Base-by-base conservation (phyloP, 1,284 basidiomycete species). In the Cerrena zonata region DNA sequence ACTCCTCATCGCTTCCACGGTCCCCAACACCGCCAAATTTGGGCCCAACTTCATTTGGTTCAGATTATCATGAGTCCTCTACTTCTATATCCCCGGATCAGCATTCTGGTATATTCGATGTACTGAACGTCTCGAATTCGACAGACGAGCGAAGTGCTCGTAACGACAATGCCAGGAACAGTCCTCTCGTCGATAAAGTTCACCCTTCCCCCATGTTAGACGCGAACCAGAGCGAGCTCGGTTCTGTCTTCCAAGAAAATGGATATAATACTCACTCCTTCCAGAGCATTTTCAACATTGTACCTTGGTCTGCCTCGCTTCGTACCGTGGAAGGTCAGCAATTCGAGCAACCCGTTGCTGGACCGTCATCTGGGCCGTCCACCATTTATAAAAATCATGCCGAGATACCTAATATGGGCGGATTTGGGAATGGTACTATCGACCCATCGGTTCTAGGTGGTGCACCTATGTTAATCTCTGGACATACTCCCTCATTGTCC, bases 381-480 rank as follows among this genome's bases (percentile, higher is more conserved):
- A 7, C 15, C 7, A 34, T 15, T 34, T 34, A 34, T 34, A 15
- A 34, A 7, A 34, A 15, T 34, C 30, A 34, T 7, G 15, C 7
- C 15, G 30, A 34, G 15, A 15, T 7, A 34, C 30, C 30, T 34
- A 7, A 34, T 34, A 15, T 34, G 7, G 15, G 15, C 30, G 30
- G 15, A 15, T 34, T 34, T 34, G 44, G 44, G 12, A 30, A 25
- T 27, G 44, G 44, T 10, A 27, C 24, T 5, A 27, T 45, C 24
- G 44, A 45, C 44, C 44, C 44, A 4, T 23, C 44, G 4, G n/a
- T 27, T 5, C 26, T 45, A 10, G 44, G 44, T 25, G 44, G 44
- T 22, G 25, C 7, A 5, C 25, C 42, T 7, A 10, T 22, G 11
- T 5, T 44, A 12, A 22, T 18, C 39, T 10, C 10, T 10, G 15